Base-by-base conservation (phyloP, 257 asterid genomes). In the Plectranthus barbatus region DNA sequence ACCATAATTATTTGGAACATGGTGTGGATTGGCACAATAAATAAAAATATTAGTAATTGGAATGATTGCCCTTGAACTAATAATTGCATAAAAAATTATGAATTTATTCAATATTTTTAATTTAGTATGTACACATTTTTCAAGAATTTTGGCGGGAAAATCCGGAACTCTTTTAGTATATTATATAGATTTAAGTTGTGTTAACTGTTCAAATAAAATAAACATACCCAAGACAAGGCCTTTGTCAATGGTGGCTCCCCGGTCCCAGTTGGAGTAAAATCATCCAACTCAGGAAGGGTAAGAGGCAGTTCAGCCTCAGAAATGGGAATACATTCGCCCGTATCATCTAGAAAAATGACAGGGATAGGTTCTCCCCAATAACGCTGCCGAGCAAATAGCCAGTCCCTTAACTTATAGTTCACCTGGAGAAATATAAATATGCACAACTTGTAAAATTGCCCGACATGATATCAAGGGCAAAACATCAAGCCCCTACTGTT, bases 291-390 rank as follows among this genome's bases (percentile, higher is more conserved):
- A 0, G 99, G 99, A 73, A 93, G 96, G 36, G 82, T 81, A 61
- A 93, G 91, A 71, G 99, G 99, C 73, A 93, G 76, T 64, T 93
- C 95, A 40, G 82, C 81, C 79, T 93, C 97, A 51, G 96, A 80
- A 72, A 93, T 79, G 21, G 96, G 94, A 58, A 76, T 63, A 75
- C 88, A 76, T 79, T 85, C 96, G 74, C 86, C 81, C 9, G 81
- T 71, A 62, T 73, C 91, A 17, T 85, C 86, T 75, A 73, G 61
- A 76, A 85, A 87, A 37, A 90, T 65, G 55, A 93, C 91, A 4
- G 99, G 97, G 62, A 93, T 93, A 53, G 99, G 99, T 72, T 93
- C 99, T 67, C 99, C 99, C 99, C 99, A 93, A 65, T 93, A 93
- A 52, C 99, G 96, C 69, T 93, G 99, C 53, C 97, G 77, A 26